Evolutionary conservation across 163 green algal species (phyloP), one percentile per base, ranked within the genome.

Genomic region (Volvox carteri): DNA sequence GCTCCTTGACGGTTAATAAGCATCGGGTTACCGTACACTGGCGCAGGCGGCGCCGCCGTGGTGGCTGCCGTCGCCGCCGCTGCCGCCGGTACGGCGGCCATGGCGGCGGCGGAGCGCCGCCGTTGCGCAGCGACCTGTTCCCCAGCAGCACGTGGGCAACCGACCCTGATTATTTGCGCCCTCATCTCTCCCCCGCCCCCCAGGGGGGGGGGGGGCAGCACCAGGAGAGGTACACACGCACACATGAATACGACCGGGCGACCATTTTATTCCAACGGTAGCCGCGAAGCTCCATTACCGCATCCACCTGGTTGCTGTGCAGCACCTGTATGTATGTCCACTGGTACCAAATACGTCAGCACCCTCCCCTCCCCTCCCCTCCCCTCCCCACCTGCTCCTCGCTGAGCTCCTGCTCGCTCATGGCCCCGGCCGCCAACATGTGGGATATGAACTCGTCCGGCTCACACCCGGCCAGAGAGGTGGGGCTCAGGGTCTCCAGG

Each of bases 381-480:
- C n/a, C 44, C 16, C 23, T 28, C 41, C 85, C 44, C 86, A 73
- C 54, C 70, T 91, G 79, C 76, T 91, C 88, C 77, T 83, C 60
- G 7, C 65, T 78, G 60, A 95, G 87, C 81, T 95, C 84, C 70
- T 93, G 94, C 56, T 98, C 96, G 0, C 90, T 93, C 41, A 98
- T 80, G 33, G 93, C 94, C 12, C 96, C 97, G 16, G 94, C 94
- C 35, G 92, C 95, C 54, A 96, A 80, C 94, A 99, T 96, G 86
- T 95, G 93, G 0, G 89, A 91, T 50, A 98, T 86, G 86, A 99
- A 98, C 91, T 97, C 95, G 44, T 97, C 93, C 21, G 94, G 89
- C 85, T 95, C 90, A 41, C 58, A 77, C 28, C 98, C 95, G 21
- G 91, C 92, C 78, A 98, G 94, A 80, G 94, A 95, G 78, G 90